Percentiles rank a stretch among this genome's conserved stretches.
phyloP scores from a whole-genome alignment of 2,329 filamentous ascomycete species.

The Rugonectria rugulosa region DNA sequence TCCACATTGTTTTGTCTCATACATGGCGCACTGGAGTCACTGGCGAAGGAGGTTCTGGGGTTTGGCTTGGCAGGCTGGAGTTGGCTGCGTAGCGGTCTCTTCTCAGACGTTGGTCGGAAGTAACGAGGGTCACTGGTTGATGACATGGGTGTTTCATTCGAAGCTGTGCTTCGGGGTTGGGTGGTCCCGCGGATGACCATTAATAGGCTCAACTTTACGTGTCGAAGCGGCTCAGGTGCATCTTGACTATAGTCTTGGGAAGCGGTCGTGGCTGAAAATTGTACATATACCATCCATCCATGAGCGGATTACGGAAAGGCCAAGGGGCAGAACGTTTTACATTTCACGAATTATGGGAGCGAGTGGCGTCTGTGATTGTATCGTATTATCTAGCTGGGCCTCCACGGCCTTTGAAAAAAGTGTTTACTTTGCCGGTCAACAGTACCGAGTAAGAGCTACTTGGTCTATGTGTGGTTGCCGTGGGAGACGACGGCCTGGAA shows the following conservation, averaged over 20 bases:
- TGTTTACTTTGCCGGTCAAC: too few species aligned
- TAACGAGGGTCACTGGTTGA: conserved; percentile 35
- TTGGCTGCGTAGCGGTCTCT: conserved; percentile 42
- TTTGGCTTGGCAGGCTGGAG: conserved; percentile 48
- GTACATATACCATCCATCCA: conserved; percentile 53
- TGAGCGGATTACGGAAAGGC: conserved; percentile 44
- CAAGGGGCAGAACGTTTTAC: conserved; percentile 43
- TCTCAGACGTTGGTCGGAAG: conserved; percentile 34
- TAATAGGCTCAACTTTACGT: conserved; percentile 28
- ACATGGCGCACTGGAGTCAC: conserved; percentile 52
- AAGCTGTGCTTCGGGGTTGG: conserved; percentile 38
- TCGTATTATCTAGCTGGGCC: too few species aligned
- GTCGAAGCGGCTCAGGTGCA: conserved; percentile 25
- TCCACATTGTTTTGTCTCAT: conserved; percentile 48
- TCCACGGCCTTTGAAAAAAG: neutral
- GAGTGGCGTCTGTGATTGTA: too few species aligned
- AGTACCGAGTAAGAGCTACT: too few species aligned
- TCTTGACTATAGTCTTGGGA: conserved; percentile 34
- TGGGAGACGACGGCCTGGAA: conserved; percentile 23
- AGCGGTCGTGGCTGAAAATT: conserved; percentile 45
- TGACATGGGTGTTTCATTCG: conserved; percentile 26
- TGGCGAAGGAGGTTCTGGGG: conserved; percentile 45
- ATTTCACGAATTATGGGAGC: conserved; percentile 37
- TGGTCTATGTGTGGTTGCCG: conserved; percentile 35
- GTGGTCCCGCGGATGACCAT: conserved; percentile 27